Base-by-base conservation (phyloP, 371 early-diverging fungal genomes). In the Sporodiniella umbellata region DNA sequence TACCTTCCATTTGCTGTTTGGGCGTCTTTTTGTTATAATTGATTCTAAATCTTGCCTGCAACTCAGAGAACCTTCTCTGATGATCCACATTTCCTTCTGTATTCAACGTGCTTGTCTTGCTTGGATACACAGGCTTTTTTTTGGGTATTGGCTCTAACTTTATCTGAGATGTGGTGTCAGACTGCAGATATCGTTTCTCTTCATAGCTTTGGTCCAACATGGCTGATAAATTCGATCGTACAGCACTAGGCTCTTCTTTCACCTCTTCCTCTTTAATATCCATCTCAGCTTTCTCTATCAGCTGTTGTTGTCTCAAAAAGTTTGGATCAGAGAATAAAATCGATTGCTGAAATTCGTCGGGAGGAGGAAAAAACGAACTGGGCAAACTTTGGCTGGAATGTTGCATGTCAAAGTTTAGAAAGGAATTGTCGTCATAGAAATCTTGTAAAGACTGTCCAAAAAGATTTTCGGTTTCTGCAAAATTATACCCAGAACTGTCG, bases 261-360 rank as follows among this genome's bases (percentile, higher is more conserved):
- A 35, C 30, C 48, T 26, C 42, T 26, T 52, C 38, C 55, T 48
- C 12, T 61, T 45, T 48, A 54, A 58, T 33, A 61, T 31, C 10
- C 40, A 21, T 15, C 21, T 40, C 40, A n/a, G 40, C 40, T 21
- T 39, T 49, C 12, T 49, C 38, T 28, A 49, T 7, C 30, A 58
- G 25, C 33, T 66, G 62, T 24, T 66, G 66, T 25, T 66, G 66
- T 26, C 56, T 40, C 11, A 56, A 8, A 38, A 58, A 66, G 21
- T 48, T 55, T 18, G 66, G 66, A 38, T 66, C 66, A 7, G 66
- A 62, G 11, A 66, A 40, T 12, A 66, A 42, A 19, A 66, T 66
- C 8, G 51, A 54, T 1, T 40, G 40, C 8, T 26, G 24, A 14
- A 37, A 17, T 10, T 48, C 44, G 26, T 35, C 39, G 15, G 25